These are phyloP conservation scores for Argentina anserina DNA, from an alignment of 306 rosid species.

Conservation along the genomic window DNA sequence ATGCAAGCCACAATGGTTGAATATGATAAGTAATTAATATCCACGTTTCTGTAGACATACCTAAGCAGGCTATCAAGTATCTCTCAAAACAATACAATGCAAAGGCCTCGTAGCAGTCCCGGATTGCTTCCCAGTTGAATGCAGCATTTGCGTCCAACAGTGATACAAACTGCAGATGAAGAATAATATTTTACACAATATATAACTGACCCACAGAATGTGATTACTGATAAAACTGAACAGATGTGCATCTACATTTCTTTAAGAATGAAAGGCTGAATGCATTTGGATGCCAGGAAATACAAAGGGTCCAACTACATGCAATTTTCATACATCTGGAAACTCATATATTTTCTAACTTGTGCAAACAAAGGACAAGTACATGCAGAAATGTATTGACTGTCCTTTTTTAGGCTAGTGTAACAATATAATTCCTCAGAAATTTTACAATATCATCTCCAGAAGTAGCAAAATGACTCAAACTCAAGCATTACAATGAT, in stretches of 20 bases:
- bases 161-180: conserved; percentile 70
- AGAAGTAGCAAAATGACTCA: background rate
- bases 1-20: background rate
- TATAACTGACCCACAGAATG: background rate
- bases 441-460: background rate
- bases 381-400: background rate
- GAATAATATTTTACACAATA: conserved; percentile 14
- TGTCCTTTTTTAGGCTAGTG: background rate
- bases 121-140: conserved; percentile 84
- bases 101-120: conserved; percentile 99
- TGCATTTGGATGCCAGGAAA: conserved; percentile 3
- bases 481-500: background rate
- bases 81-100: conserved; percentile 97
- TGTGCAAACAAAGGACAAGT: background rate
- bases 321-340: background rate
- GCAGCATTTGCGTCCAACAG: conserved; percentile 85
- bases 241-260: background rate
- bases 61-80: conserved; percentile 95
- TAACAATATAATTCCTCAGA: background rate
- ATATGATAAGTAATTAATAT: background rate
- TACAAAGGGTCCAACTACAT: background rate
- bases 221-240: background rate
- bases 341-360: background rate
- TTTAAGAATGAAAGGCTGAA: background rate
- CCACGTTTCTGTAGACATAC: conserved; percentile 41